phyloP scores from a whole-genome alignment of 768 basidiomycete genomes.

The Lactarius akahatsu region DNA sequence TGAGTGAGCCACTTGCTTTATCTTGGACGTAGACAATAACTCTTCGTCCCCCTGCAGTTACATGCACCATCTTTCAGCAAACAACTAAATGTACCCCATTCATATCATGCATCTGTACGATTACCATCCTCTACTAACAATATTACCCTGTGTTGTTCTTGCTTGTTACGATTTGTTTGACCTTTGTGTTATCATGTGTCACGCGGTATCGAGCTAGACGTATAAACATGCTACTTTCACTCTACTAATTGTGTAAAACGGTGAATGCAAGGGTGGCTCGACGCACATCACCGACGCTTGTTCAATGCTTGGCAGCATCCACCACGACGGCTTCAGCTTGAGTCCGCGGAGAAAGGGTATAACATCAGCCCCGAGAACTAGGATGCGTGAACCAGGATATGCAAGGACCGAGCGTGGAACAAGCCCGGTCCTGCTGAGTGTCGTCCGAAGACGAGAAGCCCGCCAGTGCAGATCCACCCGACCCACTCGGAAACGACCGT shows the following conservation, averaged over 20 bases:
- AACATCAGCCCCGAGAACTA: not conserved
- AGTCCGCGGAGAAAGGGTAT: not conserved
- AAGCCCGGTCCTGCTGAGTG: not conserved
- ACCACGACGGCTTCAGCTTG: not conserved
- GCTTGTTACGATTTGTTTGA: constrained; percentile 10
- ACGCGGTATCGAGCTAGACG: not conserved
- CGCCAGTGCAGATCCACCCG: not conserved
- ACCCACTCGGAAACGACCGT: not conserved
- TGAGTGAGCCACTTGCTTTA: constrained; percentile 20
- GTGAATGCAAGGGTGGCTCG: not conserved
- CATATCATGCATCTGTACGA: constrained; percentile 32
- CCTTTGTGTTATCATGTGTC: not conserved
- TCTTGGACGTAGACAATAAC: constrained; percentile 1
- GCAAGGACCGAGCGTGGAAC: not conserved
- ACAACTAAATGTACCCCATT: constrained; percentile 29
- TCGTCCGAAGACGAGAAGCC: constrained; percentile 2
- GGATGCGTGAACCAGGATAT: not conserved
- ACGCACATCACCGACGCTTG: not conserved
- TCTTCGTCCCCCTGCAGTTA: constrained; percentile 17
- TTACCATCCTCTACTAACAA: constrained; percentile 26
- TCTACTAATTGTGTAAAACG: not conserved
- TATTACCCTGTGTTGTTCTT: constrained; percentile 20
- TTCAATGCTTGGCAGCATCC: not conserved
- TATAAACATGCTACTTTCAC: not conserved
- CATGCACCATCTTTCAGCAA: constrained; percentile 26